A percentile compares a stretch with the other conserved stretches of the same genome.
Evolutionary conservation across 352 stramenopile species (phyloP).

Genomic region (Thalassiosira gravida): DNA sequence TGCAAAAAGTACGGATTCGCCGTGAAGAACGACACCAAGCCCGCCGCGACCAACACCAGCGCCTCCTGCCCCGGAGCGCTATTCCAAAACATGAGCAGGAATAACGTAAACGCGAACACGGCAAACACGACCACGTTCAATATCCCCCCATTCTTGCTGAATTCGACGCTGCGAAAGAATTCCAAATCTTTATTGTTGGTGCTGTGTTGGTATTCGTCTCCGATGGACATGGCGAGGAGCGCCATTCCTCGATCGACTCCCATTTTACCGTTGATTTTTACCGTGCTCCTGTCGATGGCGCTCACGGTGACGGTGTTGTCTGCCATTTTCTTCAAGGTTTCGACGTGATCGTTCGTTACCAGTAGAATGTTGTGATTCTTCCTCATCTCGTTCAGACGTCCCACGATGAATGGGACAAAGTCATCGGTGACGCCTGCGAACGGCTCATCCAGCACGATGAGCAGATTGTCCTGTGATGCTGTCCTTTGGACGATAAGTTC

Average conservation of each 20-base stretch:
- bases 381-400: conserved; percentile 64
- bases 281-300: conserved; percentile 61
- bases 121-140: conserved; percentile 49
- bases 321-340: conserved; percentile 64
- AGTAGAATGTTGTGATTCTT: conserved; percentile 72
- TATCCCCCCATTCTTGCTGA: conserved; percentile 55
- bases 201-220: conserved; percentile 52
- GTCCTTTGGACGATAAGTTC: conserved; percentile 74
- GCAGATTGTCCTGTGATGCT: conserved; percentile 42
- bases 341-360: conserved; percentile 78
- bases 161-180: conserved; percentile 74
- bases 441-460: conserved; percentile 75
- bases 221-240: conserved; percentile 63
- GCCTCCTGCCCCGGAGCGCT: conserved; percentile 41
- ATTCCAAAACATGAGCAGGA: conserved; percentile 71
- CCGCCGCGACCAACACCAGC: conserved; percentile 62
- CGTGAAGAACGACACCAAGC: conserved; percentile 66
- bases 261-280: conserved; percentile 65
- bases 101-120: conserved; percentile 55
- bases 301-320: conserved; percentile 72
- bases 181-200: conserved; percentile 55
- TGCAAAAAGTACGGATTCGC: conserved; percentile 67
- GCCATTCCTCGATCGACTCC: conserved; percentile 59
- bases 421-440: conserved; percentile 79
- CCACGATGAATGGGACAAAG: conserved; percentile 73